Evolutionary conservation across 345 rosid genomes (phyloP).

Genomic region (Eucalyptus sp.): DNA sequence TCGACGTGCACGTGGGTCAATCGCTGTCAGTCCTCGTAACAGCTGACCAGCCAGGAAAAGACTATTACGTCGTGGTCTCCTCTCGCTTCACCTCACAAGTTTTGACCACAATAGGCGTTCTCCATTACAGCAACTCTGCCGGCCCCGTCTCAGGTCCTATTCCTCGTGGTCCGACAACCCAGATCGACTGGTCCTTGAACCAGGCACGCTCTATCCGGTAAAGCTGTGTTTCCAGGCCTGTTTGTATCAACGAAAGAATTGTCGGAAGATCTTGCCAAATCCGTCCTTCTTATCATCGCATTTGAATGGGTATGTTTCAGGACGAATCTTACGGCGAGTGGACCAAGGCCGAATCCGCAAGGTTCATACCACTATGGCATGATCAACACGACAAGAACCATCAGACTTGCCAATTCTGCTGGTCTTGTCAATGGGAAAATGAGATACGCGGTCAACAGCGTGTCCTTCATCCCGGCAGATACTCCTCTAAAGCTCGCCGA

Average conservation of each 20-base stretch:
- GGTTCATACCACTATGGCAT: slow-evolving; percentile 47
- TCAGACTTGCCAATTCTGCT: slow-evolving; percentile 21
- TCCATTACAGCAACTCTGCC: slow-evolving; percentile 34
- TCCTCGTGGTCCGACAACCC: slow-evolving; percentile 40
- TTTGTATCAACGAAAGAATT: background rate
- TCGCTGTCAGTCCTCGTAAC: slow-evolving; percentile 41
- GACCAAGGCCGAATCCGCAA: slow-evolving; percentile 49
- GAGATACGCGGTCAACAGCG: slow-evolving; percentile 36
- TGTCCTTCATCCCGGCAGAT: slow-evolving; percentile 24
- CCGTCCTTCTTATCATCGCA: background rate
- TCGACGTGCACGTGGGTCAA: slow-evolving; percentile 42
- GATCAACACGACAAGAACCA: slow-evolving; percentile 33
- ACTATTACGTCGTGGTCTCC: slow-evolving; percentile 32
- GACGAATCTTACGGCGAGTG: slow-evolving; percentile 46
- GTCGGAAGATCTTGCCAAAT: background rate
- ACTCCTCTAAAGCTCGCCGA: slow-evolving; percentile 41
- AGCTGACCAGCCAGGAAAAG: slow-evolving; percentile 33
- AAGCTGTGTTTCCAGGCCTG: background rate
- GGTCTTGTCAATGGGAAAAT: slow-evolving; percentile 33
- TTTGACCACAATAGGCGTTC: slow-evolving; percentile 20
- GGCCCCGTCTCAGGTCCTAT: slow-evolving; percentile 28
- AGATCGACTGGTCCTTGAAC: slow-evolving; percentile 29
- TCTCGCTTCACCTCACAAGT: slow-evolving; percentile 21
- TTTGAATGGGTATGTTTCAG: background rate
- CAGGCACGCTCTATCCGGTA: slow-evolving; percentile 47